A percentile compares a stretch with the other conserved stretches of the same genome.
These are phyloP conservation scores for Pyrus pyrifolia DNA, from an alignment of 306 rosid species.

Conservation along the genomic window DNA sequence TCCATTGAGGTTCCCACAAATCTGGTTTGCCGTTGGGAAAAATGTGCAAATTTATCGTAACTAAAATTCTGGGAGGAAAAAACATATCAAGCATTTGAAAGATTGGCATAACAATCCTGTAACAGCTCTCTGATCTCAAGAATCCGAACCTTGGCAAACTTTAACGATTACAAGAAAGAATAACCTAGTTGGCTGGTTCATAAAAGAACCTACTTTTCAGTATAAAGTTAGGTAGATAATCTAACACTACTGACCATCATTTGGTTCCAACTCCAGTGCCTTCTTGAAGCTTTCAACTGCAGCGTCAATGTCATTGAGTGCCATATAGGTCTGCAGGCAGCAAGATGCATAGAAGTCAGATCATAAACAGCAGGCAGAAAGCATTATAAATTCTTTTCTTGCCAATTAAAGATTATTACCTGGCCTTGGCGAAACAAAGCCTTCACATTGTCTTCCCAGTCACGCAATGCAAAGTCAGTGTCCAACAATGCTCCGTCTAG, in stretches of 20 bases:
- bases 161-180: background rate
- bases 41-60: background rate
- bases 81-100: background rate
- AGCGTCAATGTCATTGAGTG: slow-evolving; percentile 63
- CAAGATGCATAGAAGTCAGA: background rate
- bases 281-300: slow-evolving; percentile 70
- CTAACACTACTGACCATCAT: slow-evolving; percentile 52
- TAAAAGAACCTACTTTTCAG: background rate
- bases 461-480: slow-evolving; percentile 80
- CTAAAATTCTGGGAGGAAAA: background rate
- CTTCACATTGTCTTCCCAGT: slow-evolving; percentile 73
- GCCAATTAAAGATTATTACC: slow-evolving; percentile 40
- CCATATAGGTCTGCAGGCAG: slow-evolving; percentile 54
- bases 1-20: background rate
- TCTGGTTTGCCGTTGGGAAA: background rate
- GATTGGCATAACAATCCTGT: background rate
- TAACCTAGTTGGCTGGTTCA: background rate
- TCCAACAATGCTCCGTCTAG: slow-evolving; percentile 80
- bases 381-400: background rate
- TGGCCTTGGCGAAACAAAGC: slow-evolving; percentile 91
- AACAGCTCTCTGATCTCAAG: background rate
- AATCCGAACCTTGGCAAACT: background rate
- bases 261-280: slow-evolving; percentile 68
- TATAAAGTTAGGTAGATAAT: background rate
- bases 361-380: background rate